phyloP scores from a whole-genome alignment of 768 basidiomycete genomes.

The Boletales sp. region DNA sequence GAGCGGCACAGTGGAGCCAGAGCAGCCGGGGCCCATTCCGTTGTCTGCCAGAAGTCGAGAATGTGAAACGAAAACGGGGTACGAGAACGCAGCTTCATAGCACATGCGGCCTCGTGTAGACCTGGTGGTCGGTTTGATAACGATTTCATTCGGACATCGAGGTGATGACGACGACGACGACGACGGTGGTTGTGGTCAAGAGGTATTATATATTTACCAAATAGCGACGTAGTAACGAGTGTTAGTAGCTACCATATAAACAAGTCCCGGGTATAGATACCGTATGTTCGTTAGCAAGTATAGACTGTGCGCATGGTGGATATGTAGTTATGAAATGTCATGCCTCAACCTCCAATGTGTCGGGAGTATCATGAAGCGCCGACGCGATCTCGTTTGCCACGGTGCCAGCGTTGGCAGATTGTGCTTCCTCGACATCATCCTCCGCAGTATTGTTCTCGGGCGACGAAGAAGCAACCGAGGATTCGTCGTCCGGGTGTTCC shows the following conservation, averaged over 20 bases:
- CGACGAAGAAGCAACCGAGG: constrained; percentile 25
- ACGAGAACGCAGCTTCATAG: constrained; percentile 7
- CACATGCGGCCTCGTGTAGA: constrained; percentile 17
- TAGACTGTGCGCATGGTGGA: too few relatives aligned
- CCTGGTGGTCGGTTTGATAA: constrained; percentile 17
- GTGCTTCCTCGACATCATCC: constrained; percentile 3
- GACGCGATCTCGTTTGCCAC: constrained; percentile 8
- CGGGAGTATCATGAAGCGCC: constrained; percentile 7
- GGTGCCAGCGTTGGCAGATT: neutral
- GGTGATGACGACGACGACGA: too few relatives aligned
- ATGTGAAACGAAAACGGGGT: constrained; percentile 10
- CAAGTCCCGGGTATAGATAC: too few relatives aligned
- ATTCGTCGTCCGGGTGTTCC: constrained; percentile 8
- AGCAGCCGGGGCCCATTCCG: too few relatives aligned
- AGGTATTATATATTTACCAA: too few relatives aligned
- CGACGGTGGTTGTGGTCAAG: too few relatives aligned
- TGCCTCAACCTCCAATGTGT: constrained; percentile 18
- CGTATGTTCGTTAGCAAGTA: too few relatives aligned
- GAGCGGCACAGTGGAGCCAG: too few relatives aligned
- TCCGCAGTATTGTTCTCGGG: constrained; percentile 1
- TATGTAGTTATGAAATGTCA: constrained; percentile 4
- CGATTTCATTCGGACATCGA: neutral
- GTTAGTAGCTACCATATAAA: too few relatives aligned
- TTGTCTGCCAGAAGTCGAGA: neutral
- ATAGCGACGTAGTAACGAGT: too few relatives aligned